Evolutionary conservation across 2,329 filamentous ascomycete genomes (phyloP), one percentile per base, ranked within the genome.

Genomic region (Colletotrichum salicis): DNA sequence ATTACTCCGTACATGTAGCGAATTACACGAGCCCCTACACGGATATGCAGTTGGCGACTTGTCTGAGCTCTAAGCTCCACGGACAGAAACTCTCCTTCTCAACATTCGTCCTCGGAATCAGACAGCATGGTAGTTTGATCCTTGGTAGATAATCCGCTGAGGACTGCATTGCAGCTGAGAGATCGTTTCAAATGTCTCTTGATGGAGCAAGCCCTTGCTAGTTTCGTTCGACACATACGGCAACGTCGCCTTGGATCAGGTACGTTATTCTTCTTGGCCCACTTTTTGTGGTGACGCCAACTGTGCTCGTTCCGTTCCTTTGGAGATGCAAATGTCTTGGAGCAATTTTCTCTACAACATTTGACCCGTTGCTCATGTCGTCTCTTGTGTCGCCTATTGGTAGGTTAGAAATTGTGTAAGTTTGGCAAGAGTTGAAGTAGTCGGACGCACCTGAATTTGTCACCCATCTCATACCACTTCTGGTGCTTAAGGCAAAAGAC

Each of bases 171-270:
- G 12, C 51, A 64, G 1, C 19, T 4, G 1, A 2, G 2, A 5
- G 13, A 31, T 12, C 48, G 48, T 8, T 13, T 8, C 3, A 64
- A 29, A 5, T 64, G 61, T 8, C 15, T 64, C 29, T 64, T 64
- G 15, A 64, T 64, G 1, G 1, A 37, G 6, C 33, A 64, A 4
- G 61, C 11, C 15, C 56, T 64, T 2, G 61, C 15, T 6, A 64
- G 7, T 24, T 37, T 41, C 15, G 3, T 22, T 13, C 61, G 31
- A 22, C 61, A 64, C 1, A 29, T 10, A 15, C 29, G 24, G 22
- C 61, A 64, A 7, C 51, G 31, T n/a, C 61, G 61, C 22, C 61
- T 48, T 3, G 61, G 61, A 33, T 64, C 61, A 12, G 61, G 61
- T 5, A 64, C 4, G 0, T 56, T 12, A 0, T 22, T 56, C 22